Base-by-base conservation (phyloP, 2,329 filamentous ascomycete species). In the Myriosclerotinia curreyana region DNA sequence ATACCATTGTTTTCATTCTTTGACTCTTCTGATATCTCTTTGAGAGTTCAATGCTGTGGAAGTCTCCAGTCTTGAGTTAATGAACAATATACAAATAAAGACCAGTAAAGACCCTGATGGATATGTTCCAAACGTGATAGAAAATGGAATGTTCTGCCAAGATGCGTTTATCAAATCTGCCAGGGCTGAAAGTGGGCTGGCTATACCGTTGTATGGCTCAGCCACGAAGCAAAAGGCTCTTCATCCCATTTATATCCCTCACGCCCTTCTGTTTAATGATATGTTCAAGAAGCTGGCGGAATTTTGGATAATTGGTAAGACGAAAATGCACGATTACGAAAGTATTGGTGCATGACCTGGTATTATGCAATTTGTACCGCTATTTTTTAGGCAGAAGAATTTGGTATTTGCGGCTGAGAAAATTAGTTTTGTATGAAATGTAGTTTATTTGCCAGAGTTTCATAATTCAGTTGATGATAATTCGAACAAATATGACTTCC, bases 331-430 rank as follows among this genome's bases (percentile, higher is more conserved):
- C n/a, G 11, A 20, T 59, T 20, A 48, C 55, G 31, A 59, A 38
- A 36, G 36, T 17, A 17, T 48, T 48, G 42, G 22, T 15, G 7
- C 22, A n/a, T 59, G 42, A 46, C 15, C 42, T 20, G 20, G 5
- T 58, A 34, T 25, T 25, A 38, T 49, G 42, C 20, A 38, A 36
- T 59, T 48, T 48, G 54, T 36, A 58, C 42, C 28, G 15, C n/a
- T 22, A 25, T 4, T 38, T 48, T 59, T 28, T 59, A 59, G 55
- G 55, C 55, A 59, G 55, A 49, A 31, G n/a, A 25, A 36, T 36
- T 55, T 25, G 36, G 28, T 36, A 0, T 15, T 46, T 59, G 55
- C 31, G 55, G 55, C 55, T 59, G 55, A 59, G n/a, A 49, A 25
- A 36, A 17, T 14, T 5, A 6, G 20, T 25, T 48, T 25, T 25